Evolutionary conservation across 177 flowering plant species (phyloP), one percentile per base, ranked within the genome.

Genomic region (Vitis hybrid): DNA sequence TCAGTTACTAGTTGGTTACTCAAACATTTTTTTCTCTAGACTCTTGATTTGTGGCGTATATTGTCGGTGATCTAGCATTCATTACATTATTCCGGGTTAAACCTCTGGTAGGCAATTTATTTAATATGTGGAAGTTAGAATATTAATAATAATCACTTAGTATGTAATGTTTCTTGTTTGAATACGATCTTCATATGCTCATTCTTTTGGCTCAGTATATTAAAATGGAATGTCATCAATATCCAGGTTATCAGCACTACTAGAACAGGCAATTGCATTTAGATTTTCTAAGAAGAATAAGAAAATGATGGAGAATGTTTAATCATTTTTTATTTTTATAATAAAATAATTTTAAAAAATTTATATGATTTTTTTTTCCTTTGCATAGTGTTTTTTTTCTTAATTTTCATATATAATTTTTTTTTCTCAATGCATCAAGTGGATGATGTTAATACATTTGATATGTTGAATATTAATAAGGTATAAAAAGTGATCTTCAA

Each of bases 191-290:
- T 62, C 51, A 65, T 67, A 10, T 63, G 56, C 12, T 22, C 65
- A 14, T 33, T 9, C 57, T 63, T 56, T 50, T 66, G 15, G 50
- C 16, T 64, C 2, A 1, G 48, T 39, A 7, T 61, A 56, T 10
- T 67, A 13, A 50, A 31, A 3, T 52, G 18, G 60, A 0, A 39
- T 69, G 18, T n/a, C 63, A 22, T 70, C 10, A 5, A 2, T 39
- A 65, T 81, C 65, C 87, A 96, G 98, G 99, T 96, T 60, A 96
- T 96, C 80, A 96, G 99, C 80, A 96, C 99, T 74, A 94, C 99
- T 45, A 91, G 99, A 77, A 96, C 99, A 67, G 94, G 99, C 81
- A 96, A 92, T 74, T 94, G 97, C 76, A 96, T 96, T 70, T 73
- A 92, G 67, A 94, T 96, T 76, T 22, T 22, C 26, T 22, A 22